Evolutionary conservation across 2,329 filamentous ascomycete species (phyloP), one percentile per base, ranked within the genome.

Genomic region (Fusarium pseudonygamai): DNA sequence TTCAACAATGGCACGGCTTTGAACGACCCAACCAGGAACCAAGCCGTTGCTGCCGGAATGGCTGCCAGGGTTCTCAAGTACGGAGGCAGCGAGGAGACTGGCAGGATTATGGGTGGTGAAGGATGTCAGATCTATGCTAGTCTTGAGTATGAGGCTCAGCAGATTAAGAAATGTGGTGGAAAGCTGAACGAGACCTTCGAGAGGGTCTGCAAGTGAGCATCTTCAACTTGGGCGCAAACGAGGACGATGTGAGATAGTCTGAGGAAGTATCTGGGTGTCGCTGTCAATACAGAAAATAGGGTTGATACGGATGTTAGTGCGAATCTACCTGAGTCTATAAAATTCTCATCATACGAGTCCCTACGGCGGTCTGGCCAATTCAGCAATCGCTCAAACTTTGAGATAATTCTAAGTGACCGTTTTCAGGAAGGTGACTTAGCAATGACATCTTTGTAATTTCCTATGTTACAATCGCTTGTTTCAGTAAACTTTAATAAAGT

Each of bases 71-170:
- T 74, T 6, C 15, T 50, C 7, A 74, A 74, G 55, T 74, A 72
- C 22, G 72, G 72, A 4, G 72, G 71, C 0, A 72, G 42, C 18
- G n/a, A 57, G 32, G 64, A 74, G 2, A 59, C 72, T 0, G 72
- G 72, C 2, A 61, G 61, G 11, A 32, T 74, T 3, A 69, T 74
- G 64, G 71, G 61, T 14, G 72, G 71, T 3, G 68, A 74, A 15
- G 71, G 61, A 13, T 74, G 72, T 18, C 71, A 74, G 24, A 74
- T 74, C 12, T 72, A 69, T 47, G 61, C 46, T 10, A 74, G 71
- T 43, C 43, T 74, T 43, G 64, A 72, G 37, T 74, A 64, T 61
- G 72, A 74, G 26, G 34, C 34, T 34, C 40, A 58, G 20, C 40
- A 47, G 30, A 47, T 58, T 26, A 30, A 13, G 20, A 30, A 18